Base-by-base conservation (phyloP, 2,329 filamentous ascomycete genomes). In the Mycosphaerelloides madeirae region DNA sequence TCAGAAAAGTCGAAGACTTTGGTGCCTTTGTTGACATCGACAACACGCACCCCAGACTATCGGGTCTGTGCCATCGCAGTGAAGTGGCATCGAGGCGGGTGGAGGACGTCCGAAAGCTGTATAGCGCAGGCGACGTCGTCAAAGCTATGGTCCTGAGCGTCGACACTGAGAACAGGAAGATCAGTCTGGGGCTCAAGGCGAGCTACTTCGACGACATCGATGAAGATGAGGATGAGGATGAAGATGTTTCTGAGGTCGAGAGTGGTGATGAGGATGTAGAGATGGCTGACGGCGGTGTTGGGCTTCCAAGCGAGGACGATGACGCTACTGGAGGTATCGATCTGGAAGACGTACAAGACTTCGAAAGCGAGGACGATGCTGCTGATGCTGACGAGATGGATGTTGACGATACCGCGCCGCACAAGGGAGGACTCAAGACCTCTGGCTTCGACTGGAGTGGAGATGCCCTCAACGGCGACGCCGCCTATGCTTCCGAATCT, bases 1-100 rank as follows among this genome's bases (percentile, higher is more conserved):
- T 98, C 44, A 84, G 90, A 58, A 95, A 94, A 67, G 89, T 97
- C 2, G 87, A 95, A 61, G 86, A 95, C 25, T 98, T 90, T 64
- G 93, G 93, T 53, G 91, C 91, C 4, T 98, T 98, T 65, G 85
- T 98, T 56, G 80, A 94, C 33, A 74, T 98, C 15, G 88, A 96
- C 65, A 82, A 85, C 48, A 94, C 90, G 3, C 59, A 60, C 29
- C 76, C 80, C 43, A 95, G 95, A 56, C 81, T 98, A 50, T 95
- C 91, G 56, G 93, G 93, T 50, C 77, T 98, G 8, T 97, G 91
- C 65, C 93, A 98, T 65, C 81, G 86, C 50, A 91, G 83, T 52
- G 84, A 98, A 64, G 89, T 98, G 77, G 90, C 93, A 0, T 88
- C 95, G 54, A 83, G 84, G 57, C 71, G 77, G 4, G 82, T 96